phyloP scores from a whole-genome alignment of 192 early-diverging fungal species.

The Allomyces macrogynus region DNA sequence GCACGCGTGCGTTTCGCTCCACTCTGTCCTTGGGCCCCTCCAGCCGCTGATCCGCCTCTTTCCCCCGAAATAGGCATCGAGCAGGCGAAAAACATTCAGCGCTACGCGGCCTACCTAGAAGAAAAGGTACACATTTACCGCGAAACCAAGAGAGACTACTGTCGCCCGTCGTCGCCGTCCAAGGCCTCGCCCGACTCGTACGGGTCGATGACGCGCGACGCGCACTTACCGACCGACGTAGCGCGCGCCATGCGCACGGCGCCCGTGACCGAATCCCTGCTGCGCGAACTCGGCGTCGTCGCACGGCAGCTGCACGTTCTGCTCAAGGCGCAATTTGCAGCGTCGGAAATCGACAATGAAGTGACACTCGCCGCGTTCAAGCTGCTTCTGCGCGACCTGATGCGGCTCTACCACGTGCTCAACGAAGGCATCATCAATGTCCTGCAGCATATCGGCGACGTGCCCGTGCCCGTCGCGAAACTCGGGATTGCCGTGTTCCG shows the following conservation, averaged over 20 bases:
- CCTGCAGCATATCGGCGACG: slow-evolving; percentile 10
- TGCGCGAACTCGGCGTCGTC: slow-evolving; percentile 23
- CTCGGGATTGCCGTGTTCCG: not conserved
- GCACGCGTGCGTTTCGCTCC: slow-evolving; percentile 13
- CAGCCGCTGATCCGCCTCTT: no score
- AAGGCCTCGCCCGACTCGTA: slow-evolving; percentile 20
- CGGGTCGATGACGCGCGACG: slow-evolving; percentile 5
- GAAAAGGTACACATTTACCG: slow-evolving; percentile 24
- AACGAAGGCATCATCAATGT: slow-evolving; percentile 32
- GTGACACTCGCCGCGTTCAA: slow-evolving; percentile 24
- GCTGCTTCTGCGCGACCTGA: slow-evolving; percentile 23
- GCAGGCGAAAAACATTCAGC: slow-evolving; percentile 27
- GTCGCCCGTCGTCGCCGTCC: slow-evolving; percentile 15
- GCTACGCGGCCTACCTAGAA: slow-evolving; percentile 22
- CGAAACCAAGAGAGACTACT: slow-evolving; percentile 22
- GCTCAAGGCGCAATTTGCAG: slow-evolving; percentile 24
- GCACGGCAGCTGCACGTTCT: slow-evolving; percentile 25
- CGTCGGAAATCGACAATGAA: slow-evolving; percentile 25
- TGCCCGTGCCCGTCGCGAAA: not conserved
- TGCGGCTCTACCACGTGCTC: slow-evolving; percentile 33
- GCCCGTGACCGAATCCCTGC: slow-evolving; percentile 15
- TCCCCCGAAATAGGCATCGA: slow-evolving; percentile 12
- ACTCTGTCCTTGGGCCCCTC: not conserved
- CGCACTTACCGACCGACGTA: not conserved
- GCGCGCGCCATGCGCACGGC: not conserved